Evolutionary conservation across 306 rosid species (phyloP), one percentile per base, ranked within the genome.

Genomic region (Lathyrus oleraceus): DNA sequence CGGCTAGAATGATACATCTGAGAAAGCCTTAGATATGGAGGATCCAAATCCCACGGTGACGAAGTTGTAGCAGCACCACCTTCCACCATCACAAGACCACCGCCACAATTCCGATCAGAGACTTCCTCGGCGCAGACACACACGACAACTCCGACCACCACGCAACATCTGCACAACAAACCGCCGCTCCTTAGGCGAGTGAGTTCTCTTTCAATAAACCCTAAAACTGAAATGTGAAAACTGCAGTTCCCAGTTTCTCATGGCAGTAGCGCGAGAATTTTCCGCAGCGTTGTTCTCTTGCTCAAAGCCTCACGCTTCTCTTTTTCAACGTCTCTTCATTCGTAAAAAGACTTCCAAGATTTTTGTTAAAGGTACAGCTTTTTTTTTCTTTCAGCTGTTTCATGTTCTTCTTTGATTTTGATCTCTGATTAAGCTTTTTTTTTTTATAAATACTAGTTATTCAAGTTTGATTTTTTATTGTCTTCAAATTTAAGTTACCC

Each of bases 331-430:
- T 11, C 39, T 39, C 57, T 48, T 76, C 70, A 4, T 59, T 40
- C 58, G 80, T 49, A 23, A 10, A 23, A 36, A 16, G 6, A 8
- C 70, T 76, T 68, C 70, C 75, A 60, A 48, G 70, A 19, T 76
- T 76, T 76, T 68, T 49, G 80, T 76, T 52, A 76, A 76, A 60
- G 75, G 80, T 76, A 48, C 15, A 0, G 8, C 2, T 17, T 1
- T 44, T 23, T 23, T 51, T 5, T 53, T 53, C 6, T 5, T 35
- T 35, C 1, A 6, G 17, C 6, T 35, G 19, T 36, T 10, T 73
- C 32, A 3, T 0, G 3, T 7, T 48, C 1, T 5, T 72, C 21
- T 20, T 17, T 27, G 28, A 8, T 28, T 20, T 17, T 27, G 28
- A 8, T 28, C 17, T 15, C 11, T 32, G 14, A 16, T 52, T 72